Conservation (phyloP, 164 flowering plant species). For the Taxillus chinensis region DNA sequence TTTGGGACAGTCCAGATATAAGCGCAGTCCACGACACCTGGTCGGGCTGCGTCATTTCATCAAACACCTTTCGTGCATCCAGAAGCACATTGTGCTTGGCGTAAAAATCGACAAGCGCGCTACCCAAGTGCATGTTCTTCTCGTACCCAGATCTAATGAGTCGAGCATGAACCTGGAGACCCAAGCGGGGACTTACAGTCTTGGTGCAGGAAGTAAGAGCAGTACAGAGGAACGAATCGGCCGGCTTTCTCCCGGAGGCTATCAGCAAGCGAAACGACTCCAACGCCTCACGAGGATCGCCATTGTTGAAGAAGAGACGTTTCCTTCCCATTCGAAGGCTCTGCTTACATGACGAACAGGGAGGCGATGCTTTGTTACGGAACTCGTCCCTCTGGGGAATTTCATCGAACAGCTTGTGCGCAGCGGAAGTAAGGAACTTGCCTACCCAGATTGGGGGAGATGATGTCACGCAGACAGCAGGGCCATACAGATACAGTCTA, state of each 20-base stretch:
- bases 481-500: no score
- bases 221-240: conserved; percentile 18
- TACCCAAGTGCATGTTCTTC: conserved; percentile 16
- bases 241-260: conserved; percentile 10
- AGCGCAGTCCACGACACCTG: conserved; percentile 42
- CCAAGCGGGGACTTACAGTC: conserved; percentile 14
- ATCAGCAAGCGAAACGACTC: conserved; percentile 13
- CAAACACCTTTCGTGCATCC: conserved; percentile 31
- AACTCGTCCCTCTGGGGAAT: conserved; percentile 7
- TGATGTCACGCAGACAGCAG: no score
- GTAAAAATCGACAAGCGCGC: conserved; percentile 37
- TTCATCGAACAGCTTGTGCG: conserved; percentile 13
- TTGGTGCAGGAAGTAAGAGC: conserved; percentile 21
- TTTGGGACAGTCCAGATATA: conserved; percentile 28
- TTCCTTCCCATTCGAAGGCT: not conserved
- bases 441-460: no score
- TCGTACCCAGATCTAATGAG: conserved; percentile 20
- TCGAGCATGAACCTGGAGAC: conserved; percentile 33
- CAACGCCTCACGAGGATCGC: conserved; percentile 14
- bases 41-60: conserved; percentile 27
- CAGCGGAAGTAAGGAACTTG: not conserved
- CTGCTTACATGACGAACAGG: not conserved
- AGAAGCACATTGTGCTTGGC: conserved; percentile 21
- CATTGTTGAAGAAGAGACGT: not conserved
- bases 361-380: not conserved